Conservation (phyloP, 805 yeast genomes). For the Candida succiphila region DNA sequence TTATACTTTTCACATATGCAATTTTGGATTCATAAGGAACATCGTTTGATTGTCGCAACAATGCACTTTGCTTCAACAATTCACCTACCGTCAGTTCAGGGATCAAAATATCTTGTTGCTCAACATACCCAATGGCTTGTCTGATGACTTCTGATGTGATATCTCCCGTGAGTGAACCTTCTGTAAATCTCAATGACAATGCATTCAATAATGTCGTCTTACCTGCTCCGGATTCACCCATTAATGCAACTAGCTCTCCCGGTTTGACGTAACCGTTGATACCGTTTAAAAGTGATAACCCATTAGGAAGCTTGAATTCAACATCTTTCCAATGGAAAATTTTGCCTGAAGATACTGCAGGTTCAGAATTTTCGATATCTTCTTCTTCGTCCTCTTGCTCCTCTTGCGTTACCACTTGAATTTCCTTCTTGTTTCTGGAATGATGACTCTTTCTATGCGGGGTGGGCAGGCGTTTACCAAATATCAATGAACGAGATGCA, state of each 20-base stretch:
- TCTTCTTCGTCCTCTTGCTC: not conserved
- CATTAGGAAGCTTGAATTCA: conserved; percentile 13
- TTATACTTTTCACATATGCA: conserved; percentile 33
- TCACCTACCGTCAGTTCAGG: conserved; percentile 38
- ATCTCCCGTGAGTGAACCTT: conserved; percentile 28
- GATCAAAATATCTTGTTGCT: conserved; percentile 41
- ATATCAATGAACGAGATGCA: not conserved
- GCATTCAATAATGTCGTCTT: conserved; percentile 40
- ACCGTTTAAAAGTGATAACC: conserved; percentile 15
- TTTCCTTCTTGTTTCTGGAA: not conserved
- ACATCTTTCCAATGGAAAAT: conserved; percentile 12
- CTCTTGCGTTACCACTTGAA: too few relatives aligned
- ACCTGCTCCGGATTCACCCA: conserved; percentile 42
- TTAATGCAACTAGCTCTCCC: conserved; percentile 32
- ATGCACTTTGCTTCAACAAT: conserved; percentile 25
- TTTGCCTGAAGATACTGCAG: not conserved
- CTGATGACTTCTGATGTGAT: conserved; percentile 24
- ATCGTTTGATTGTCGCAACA: conserved; percentile 25
- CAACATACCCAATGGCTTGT: conserved; percentile 40
- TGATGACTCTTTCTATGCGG: too few relatives aligned
- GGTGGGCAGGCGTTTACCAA: not conserved
- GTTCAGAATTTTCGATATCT: not conserved
- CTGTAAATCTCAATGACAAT: conserved; percentile 27
- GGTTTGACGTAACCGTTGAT: conserved; percentile 22
- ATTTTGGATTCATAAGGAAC: conserved; percentile 28